Evolutionary conservation across 2,329 filamentous ascomycete genomes (phyloP), one percentile per base, ranked within the genome.

Genomic region (Mollisia scopiformis): DNA sequence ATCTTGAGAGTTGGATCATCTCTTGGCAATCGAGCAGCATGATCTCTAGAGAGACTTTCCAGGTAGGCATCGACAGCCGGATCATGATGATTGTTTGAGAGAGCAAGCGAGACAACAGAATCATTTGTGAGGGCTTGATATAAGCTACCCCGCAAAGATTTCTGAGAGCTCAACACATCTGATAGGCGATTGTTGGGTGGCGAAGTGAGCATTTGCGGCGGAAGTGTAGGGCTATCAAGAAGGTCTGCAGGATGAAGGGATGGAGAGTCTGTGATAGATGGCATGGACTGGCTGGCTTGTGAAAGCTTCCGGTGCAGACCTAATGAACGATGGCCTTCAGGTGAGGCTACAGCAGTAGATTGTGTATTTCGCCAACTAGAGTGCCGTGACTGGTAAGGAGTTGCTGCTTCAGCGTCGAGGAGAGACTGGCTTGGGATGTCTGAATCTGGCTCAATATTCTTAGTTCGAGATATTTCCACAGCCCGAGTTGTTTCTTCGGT

Each of bases 181-280:
- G 86, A 84, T 10, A 88, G 73, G 27, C 85, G 84, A 2, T 80
- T 82, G 43, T 84, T 82, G 1, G 84, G 83, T 8, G 77, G 72
- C 2, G 82, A 83, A 16, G 62, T 56, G 14, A 75, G 72, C 25
- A 81, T 73, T 43, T 81, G 77, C 4, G 84, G 82, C 23, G 82
- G 81, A 3, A 90, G 72, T 2, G 84, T 85, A n/a, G 88, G 88
- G 61, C 88, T 91, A 51, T 91, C 88, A 16, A 73, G 51, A 27
- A 59, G 54, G 25, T 67, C 65, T 3, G 63, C 59, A 14, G 69
- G 51, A 30, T 57, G 66, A 13, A 68, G 16, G 10, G 55, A 54
- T 10, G 69, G 69, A 21, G 80, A 81, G 23, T 84, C 79, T 19
- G 79, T 74, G 25, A 76, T 76, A 2, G 83, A 85, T 47, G 79